phyloP scores from a whole-genome alignment of 441 rosid genomes.

The Arabidopsis lyrata region DNA sequence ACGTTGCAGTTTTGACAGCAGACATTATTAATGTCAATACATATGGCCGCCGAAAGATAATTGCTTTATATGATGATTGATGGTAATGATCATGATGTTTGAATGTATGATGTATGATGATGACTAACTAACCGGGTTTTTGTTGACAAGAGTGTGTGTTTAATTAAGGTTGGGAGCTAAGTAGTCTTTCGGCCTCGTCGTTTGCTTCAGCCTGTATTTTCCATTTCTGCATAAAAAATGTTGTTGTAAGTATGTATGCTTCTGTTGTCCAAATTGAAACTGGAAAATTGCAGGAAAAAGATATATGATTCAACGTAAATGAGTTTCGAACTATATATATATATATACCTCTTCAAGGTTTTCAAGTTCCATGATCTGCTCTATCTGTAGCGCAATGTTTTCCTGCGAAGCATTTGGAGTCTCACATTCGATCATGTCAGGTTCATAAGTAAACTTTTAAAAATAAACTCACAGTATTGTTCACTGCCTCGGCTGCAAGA shows the following conservation, averaged over 20 bases:
- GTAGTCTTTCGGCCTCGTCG: constrained; percentile 93
- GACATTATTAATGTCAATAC: constrained; percentile 20
- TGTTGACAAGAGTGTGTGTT: constrained; percentile 9
- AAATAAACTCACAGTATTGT: constrained; percentile 65
- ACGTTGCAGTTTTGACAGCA: constrained; percentile 23
- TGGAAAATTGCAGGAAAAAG: not conserved
- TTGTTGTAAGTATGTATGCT: too few species aligned
- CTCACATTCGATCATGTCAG: constrained; percentile 9
- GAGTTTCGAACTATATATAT: not conserved
- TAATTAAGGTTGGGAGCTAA: constrained; percentile 64
- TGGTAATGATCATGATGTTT: not conserved
- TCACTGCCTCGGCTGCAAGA: constrained; percentile 91
- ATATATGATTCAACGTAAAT: not conserved
- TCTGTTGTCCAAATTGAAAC: constrained; percentile 13
- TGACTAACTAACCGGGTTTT: constrained; percentile 19
- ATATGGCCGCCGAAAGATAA: constrained; percentile 44
- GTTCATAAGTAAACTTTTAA: constrained; percentile 22
- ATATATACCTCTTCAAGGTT: constrained; percentile 86
- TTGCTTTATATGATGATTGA: constrained; percentile 20
- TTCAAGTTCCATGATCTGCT: constrained; percentile 93
- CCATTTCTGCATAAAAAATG: constrained; percentile 97
- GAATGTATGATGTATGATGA: constrained; percentile 13
- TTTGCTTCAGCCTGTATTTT: constrained; percentile 92
- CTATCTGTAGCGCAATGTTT: constrained; percentile 79
- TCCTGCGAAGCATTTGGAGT: constrained; percentile 56